Percentiles rank a stretch among this genome's conserved stretches.
Conservation (phyloP, 306 rosid genomes). For the Sphenostylis stenocarpa region DNA sequence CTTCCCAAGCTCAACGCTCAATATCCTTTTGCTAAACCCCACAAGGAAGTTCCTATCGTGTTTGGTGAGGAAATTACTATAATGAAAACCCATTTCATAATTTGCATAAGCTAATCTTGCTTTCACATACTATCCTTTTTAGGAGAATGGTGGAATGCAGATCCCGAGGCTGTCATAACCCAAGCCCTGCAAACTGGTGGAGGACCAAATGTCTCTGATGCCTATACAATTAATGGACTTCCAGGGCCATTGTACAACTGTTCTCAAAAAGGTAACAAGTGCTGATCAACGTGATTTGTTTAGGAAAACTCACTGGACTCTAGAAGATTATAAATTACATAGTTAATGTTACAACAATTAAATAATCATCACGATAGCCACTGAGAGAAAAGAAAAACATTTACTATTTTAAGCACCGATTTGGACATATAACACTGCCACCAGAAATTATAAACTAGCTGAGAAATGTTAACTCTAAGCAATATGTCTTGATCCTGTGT, state of each 20-base stretch:
- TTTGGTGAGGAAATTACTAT: conserved; percentile 37
- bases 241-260: conserved; percentile 73
- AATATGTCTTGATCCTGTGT: not conserved
- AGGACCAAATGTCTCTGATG: conserved; percentile 82
- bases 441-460: not conserved
- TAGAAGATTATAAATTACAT: not conserved
- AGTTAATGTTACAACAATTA: not conserved
- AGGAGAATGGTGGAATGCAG: conserved; percentile 90
- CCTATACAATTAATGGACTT: conserved; percentile 74
- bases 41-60: conserved; percentile 51
- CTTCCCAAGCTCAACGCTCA: conserved; percentile 54
- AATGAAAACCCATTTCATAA: no score
- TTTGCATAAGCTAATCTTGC: conserved; percentile 4
- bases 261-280: conserved; percentile 61
- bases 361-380: not conserved
- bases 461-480: not conserved
- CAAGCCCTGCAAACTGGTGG: conserved; percentile 70
- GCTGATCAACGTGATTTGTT: not conserved
- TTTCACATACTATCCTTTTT: not conserved
- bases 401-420: not conserved
- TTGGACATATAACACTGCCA: not conserved
- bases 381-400: not conserved
- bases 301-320: not conserved
- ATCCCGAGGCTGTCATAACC: conserved; percentile 62
- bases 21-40: conserved; percentile 48